Percentiles rank a stretch among this genome's conserved stretches.
phyloP scores from a whole-genome alignment of 2,329 filamentous ascomycete species.

The Diaporthe ampelina region DNA sequence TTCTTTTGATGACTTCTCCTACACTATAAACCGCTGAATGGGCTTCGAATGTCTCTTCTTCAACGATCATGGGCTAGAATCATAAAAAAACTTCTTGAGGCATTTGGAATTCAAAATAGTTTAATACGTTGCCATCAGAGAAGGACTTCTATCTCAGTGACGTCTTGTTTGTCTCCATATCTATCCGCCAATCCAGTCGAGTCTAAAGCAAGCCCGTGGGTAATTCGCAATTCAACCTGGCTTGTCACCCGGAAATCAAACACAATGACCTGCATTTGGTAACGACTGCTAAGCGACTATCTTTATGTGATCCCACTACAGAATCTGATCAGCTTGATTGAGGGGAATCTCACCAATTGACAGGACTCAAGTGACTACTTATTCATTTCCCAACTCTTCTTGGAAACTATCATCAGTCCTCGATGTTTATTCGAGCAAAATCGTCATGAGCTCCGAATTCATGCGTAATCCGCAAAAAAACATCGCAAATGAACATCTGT shows the following conservation, averaged over 20 bases:
- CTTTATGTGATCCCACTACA: not conserved
- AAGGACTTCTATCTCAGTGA: not conserved
- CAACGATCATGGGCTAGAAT: not conserved
- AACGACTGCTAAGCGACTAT: not conserved
- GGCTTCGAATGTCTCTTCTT: rapidly evolving
- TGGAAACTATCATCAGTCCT: too few relatives aligned
- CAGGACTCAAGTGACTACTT: too few relatives aligned
- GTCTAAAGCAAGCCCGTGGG: not conserved
- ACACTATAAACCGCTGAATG: not conserved
- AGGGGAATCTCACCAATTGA: too few relatives aligned
- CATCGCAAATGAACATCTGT: too few relatives aligned
- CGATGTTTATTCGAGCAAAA: too few relatives aligned
- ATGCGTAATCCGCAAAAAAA: too few relatives aligned
- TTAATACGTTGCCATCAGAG: not conserved
- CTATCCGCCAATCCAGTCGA: not conserved
- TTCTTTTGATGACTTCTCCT: slow-evolving; percentile 18
- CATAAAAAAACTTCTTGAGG: not conserved
- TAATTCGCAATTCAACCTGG: too few relatives aligned
- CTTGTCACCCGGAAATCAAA: not conserved
- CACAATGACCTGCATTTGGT: not conserved
- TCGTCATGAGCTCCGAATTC: too few relatives aligned
- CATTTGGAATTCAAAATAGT: not conserved
- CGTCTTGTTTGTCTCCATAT: not conserved
- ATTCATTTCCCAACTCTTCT: too few relatives aligned
- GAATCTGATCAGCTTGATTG: too few relatives aligned